phyloP scores from a whole-genome alignment of 257 asterid species.

The Phtheirospermum japonicum region DNA sequence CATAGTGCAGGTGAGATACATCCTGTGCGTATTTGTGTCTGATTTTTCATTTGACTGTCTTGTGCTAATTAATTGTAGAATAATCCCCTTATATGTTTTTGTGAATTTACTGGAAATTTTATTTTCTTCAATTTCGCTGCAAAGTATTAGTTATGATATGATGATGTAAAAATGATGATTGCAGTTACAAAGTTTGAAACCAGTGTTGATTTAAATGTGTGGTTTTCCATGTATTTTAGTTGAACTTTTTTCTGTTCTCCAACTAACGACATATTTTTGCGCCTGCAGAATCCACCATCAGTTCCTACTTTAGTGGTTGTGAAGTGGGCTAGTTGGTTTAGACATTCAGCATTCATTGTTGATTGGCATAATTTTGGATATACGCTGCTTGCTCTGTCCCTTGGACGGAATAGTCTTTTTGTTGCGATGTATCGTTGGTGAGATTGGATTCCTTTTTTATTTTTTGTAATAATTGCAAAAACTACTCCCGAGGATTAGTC shows the following conservation, averaged over 20 bases:
- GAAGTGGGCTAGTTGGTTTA: constrained; percentile 86
- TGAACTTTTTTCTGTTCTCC: not conserved
- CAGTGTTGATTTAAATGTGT: not conserved
- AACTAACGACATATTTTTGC: constrained; percentile 1
- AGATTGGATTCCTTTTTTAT: constrained; percentile 20
- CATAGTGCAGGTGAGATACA: constrained; percentile 79
- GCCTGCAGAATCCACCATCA: constrained; percentile 93
- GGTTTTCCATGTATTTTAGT: constrained; percentile 1
- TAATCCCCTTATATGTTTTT: constrained; percentile 14
- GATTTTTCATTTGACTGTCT: constrained; percentile 18
- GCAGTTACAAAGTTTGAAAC: constrained; percentile 5
- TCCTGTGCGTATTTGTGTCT: constrained; percentile 8
- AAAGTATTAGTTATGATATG: not conserved
- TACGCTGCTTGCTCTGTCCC: constrained; percentile 78
- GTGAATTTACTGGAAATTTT: not conserved
- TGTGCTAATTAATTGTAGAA: not conserved
- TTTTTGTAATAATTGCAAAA: not conserved
- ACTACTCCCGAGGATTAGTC: not conserved
- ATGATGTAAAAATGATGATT: not conserved
- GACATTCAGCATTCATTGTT: constrained; percentile 63
- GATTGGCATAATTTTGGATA: constrained; percentile 99
- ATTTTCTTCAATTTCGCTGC: not conserved
- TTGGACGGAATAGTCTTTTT: constrained; percentile 74
- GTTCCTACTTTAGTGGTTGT: constrained; percentile 95
- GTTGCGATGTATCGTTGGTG: constrained; percentile 84